These are phyloP conservation scores for Globisporangium nagaii DNA, from an alignment of 352 stramenopile species.

Conservation along the genomic window DNA sequence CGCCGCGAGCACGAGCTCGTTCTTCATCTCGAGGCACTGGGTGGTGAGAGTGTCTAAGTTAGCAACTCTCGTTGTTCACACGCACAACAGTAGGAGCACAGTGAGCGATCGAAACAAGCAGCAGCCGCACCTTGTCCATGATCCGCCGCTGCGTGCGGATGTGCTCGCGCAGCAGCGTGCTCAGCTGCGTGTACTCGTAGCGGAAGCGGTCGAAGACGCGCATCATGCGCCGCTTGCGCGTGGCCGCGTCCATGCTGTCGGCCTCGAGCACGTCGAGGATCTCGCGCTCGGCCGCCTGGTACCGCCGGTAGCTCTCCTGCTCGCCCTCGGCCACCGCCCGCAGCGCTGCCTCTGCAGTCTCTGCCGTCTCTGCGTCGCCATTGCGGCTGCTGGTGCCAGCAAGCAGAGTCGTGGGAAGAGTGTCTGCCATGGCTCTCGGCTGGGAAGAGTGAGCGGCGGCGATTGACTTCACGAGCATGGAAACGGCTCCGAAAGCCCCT, in stretches of 20 bases:
- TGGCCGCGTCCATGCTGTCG: constrained; percentile 39
- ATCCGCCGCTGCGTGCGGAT: constrained; percentile 44
- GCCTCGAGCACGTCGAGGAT: constrained; percentile 41
- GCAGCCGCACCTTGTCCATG: constrained; percentile 55
- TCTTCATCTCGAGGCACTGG: constrained; percentile 69
- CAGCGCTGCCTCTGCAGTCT: neutral
- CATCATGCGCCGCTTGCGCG: constrained; percentile 53
- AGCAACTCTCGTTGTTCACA: too few species aligned
- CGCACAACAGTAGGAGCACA: too few species aligned
- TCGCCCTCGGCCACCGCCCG: constrained; percentile 20
- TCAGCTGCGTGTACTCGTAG: constrained; percentile 56
- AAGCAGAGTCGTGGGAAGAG: neutral
- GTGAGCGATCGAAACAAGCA: neutral
- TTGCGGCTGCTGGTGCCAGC: neutral
- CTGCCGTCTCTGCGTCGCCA: neutral
- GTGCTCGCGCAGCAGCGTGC: constrained; percentile 42
- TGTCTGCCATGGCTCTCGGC: neutral
- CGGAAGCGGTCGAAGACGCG: constrained; percentile 65
- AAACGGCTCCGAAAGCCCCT: too few species aligned
- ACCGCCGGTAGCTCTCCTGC: constrained; percentile 24
- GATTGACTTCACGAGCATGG: too few species aligned
- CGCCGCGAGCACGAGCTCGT: constrained; percentile 50
- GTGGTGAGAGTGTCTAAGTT: too few species aligned
- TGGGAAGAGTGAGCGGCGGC: too few species aligned
- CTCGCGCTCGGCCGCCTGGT: constrained; percentile 42